Conservation (phyloP, 306 rosid species). For the Lupinus albus region DNA sequence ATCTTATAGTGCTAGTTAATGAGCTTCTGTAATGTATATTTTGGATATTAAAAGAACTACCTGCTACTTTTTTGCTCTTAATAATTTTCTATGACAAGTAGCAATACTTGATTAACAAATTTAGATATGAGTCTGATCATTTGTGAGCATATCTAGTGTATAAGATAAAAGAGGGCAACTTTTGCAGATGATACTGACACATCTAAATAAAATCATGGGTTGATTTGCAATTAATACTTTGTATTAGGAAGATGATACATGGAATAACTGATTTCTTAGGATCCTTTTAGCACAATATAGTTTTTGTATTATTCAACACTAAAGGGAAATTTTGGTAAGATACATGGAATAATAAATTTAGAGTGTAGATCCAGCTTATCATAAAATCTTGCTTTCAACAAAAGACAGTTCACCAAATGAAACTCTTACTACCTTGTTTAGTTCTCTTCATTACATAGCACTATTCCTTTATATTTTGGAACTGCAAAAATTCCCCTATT, state of each 20-base stretch:
- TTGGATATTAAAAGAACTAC: constrained; percentile 2
- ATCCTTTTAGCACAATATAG: background rate
- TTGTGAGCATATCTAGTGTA: background rate
- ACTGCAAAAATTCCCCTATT: background rate
- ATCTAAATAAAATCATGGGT: background rate
- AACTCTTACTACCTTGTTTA: background rate
- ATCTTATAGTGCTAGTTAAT: background rate
- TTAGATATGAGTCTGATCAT: constrained; percentile 23
- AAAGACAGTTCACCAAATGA: background rate
- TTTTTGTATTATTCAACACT: no score
- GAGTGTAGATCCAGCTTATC: constrained; percentile 15
- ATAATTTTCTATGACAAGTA: background rate
- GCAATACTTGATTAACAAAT: background rate
- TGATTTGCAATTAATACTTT: no score
- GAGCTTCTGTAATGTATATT: constrained; percentile 26
- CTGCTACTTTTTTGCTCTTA: background rate
- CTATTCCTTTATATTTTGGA: background rate
- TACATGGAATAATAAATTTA: background rate
- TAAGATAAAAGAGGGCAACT: constrained; percentile 7
- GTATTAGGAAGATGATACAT: background rate
- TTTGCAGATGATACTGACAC: constrained; percentile 1
- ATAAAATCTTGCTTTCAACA: constrained; percentile 18
- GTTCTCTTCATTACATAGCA: background rate
- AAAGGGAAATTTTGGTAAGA: background rate
- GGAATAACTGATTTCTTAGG: background rate